phyloP scores from a whole-genome alignment of 768 basidiomycete species.

The Hygrocybe punicea region DNA sequence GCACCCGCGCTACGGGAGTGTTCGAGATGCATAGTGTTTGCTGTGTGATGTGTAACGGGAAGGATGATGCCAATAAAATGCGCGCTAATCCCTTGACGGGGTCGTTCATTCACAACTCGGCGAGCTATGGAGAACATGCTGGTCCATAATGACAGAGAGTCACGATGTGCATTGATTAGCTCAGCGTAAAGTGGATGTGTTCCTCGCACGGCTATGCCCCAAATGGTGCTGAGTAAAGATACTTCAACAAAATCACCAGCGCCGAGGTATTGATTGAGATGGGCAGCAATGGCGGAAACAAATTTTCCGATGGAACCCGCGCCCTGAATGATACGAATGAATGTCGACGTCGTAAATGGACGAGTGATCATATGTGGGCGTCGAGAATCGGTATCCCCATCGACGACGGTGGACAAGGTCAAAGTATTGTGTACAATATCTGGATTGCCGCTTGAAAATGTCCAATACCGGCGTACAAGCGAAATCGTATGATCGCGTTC shows the following conservation, averaged over 20 bases:
- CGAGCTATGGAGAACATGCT: background rate
- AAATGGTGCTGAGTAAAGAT: constrained; percentile 1
- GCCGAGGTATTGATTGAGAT: background rate
- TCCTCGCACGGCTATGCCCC: background rate
- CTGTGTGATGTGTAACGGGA: too few species aligned
- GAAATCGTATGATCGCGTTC: background rate
- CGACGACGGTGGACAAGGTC: background rate
- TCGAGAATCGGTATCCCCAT: background rate
- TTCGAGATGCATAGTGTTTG: too few species aligned
- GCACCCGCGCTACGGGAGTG: background rate
- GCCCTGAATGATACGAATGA: background rate
- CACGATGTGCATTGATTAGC: constrained; percentile 1
- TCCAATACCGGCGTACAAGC: constrained; percentile 1
- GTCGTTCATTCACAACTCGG: background rate
- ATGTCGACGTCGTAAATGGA: background rate
- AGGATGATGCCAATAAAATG: too few species aligned
- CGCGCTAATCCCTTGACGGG: background rate
- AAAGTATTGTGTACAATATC: background rate
- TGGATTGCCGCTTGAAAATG: background rate
- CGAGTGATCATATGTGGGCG: background rate
- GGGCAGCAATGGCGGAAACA: background rate
- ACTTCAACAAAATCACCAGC: background rate
- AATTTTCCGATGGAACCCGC: background rate
- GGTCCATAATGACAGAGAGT: constrained; percentile 1
- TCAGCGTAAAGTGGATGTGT: constrained; percentile 1